These are phyloP conservation scores for Skeletonema menzelii DNA, from an alignment of 108 stramenopile species.

Conservation along the genomic window DNA sequence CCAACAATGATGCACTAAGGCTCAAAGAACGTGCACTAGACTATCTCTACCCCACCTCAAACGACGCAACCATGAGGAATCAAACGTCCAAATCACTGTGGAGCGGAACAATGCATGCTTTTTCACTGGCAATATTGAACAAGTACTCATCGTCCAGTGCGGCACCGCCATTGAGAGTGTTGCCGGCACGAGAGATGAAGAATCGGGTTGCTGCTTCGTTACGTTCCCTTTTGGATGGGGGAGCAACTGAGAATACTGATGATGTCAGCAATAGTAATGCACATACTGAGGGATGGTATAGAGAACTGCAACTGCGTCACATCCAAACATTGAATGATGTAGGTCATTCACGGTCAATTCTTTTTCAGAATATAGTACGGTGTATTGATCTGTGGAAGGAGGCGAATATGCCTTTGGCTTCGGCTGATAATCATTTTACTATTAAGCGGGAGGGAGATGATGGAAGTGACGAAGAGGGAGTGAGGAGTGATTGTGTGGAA, in stretches of 20 bases:
- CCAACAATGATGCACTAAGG: slow-evolving; percentile 52
- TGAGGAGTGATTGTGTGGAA: slow-evolving; percentile 45
- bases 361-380: slow-evolving; percentile 49
- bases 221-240: slow-evolving; percentile 15
- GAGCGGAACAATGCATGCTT: slow-evolving; percentile 59
- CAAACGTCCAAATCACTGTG: slow-evolving; percentile 37
- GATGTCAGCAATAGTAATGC: neutral
- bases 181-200: slow-evolving; percentile 43
- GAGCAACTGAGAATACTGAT: neutral
- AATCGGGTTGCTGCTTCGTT: slow-evolving; percentile 38
- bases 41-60: slow-evolving; percentile 14
- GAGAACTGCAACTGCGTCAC: slow-evolving; percentile 25
- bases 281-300: slow-evolving; percentile 2
- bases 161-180: slow-evolving; percentile 22
- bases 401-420: slow-evolving; percentile 40
- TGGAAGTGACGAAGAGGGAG: neutral
- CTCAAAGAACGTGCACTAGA: slow-evolving; percentile 45
- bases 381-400: slow-evolving; percentile 71
- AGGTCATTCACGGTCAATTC: slow-evolving; percentile 40
- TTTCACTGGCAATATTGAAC: slow-evolving; percentile 38
- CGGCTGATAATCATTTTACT: slow-evolving; percentile 16
- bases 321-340: slow-evolving; percentile 47
- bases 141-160: slow-evolving; percentile 14
- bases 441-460: neutral
- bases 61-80: slow-evolving; percentile 16